Conservation (phyloP, 306 rosid genomes). For the Mimosa pudica region DNA sequence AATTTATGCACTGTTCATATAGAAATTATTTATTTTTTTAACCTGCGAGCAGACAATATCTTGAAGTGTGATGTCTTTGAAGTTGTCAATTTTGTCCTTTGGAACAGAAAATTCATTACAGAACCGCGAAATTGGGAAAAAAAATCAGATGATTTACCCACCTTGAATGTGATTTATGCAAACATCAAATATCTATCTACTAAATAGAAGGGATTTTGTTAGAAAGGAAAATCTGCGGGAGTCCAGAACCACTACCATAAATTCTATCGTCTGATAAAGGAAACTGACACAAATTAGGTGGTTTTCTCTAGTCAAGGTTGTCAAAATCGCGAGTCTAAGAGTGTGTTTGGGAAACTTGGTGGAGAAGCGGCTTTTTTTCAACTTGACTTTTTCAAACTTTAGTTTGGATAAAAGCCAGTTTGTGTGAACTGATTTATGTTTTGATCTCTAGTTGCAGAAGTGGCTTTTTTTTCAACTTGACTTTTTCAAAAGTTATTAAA, state of each 20-base stretch:
- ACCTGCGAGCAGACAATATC: constrained; percentile 94
- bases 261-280: constrained; percentile 73
- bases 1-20: neutral
- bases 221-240: neutral
- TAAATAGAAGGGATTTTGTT: neutral
- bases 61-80: constrained; percentile 68
- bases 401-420: no score
- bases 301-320: neutral
- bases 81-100: constrained; percentile 65
- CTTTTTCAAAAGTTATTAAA: no score
- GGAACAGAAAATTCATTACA: constrained; percentile 92
- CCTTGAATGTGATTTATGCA: neutral
- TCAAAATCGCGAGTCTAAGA: no score
- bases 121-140: constrained; percentile 52
- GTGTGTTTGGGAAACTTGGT: no score
- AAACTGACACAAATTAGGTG: constrained; percentile 19
- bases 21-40: neutral
- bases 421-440: no score
- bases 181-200: constrained; percentile 11
- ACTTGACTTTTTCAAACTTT: no score
- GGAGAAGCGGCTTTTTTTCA: no score
- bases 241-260: constrained; percentile 49
- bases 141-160: neutral
- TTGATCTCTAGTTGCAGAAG: no score
- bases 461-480: no score